Percentiles rank a stretch among this genome's conserved stretches.
These are phyloP conservation scores for Pachysandra terminalis DNA, from an alignment of 164 flowering plant genomes.

Conservation along the genomic window DNA sequence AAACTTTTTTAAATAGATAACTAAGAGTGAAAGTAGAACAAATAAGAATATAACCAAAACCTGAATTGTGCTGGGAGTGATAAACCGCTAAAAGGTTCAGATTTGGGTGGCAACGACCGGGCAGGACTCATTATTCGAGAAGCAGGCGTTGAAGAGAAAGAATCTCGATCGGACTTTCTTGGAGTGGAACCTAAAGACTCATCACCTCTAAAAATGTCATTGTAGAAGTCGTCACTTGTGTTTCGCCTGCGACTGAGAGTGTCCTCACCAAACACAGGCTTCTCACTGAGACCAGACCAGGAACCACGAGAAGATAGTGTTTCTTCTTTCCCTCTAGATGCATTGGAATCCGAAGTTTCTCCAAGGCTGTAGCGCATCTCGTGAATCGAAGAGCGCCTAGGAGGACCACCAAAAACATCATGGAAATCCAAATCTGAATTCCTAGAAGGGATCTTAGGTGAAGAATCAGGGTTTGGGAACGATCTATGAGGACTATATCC, in stretches of 20 bases:
- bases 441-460: constrained; percentile 15
- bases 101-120: constrained; percentile 29
- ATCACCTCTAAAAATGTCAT: constrained; percentile 67
- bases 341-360: constrained; percentile 13
- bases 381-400: constrained; percentile 52
- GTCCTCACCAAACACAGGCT: constrained; percentile 81
- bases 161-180: constrained; percentile 26
- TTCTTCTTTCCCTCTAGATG: constrained; percentile 16
- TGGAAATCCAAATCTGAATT: constrained; percentile 64
- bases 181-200: constrained; percentile 33
- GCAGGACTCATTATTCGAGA: constrained; percentile 55
- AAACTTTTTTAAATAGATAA: too few species aligned
- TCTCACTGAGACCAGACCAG: constrained; percentile 44
- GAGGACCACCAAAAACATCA: constrained; percentile 97
- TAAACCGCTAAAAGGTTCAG: constrained; percentile 34
- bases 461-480: constrained; percentile 15
- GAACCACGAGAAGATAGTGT: constrained; percentile 5
- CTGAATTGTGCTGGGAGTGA: constrained; percentile 53
- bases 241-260: constrained; percentile 31
- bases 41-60: constrained; percentile 27
- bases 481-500: constrained; percentile 33
- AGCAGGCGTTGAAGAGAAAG: constrained; percentile 38
- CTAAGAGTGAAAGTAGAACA: too few species aligned
- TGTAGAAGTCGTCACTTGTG: constrained; percentile 52
- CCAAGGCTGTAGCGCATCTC: constrained; percentile 34